Conservation (phyloP, 2,329 filamentous ascomycete genomes). For the Orbilia brochopaga region DNA sequence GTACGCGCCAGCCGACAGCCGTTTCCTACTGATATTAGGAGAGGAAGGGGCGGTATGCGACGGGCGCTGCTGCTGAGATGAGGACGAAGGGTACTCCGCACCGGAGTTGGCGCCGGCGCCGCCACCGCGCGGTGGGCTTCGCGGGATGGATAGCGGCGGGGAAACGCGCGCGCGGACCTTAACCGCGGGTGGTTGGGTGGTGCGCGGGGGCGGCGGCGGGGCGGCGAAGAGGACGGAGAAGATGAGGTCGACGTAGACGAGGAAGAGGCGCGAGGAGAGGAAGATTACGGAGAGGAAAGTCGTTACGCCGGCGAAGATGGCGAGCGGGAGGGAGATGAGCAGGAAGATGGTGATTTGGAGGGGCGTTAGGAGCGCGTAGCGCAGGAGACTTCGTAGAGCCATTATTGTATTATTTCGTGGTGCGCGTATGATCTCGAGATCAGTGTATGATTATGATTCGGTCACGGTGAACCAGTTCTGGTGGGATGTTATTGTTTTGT, state of each 20-base stretch:
- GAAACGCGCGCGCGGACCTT: conserved; percentile 3
- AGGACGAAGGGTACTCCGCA: conserved; percentile 16
- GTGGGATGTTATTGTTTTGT: no score
- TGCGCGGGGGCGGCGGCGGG: background rate
- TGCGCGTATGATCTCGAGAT: background rate
- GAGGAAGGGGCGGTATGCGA: conserved; percentile 38
- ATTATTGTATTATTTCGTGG: conserved; percentile 12
- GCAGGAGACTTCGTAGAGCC: conserved; percentile 33
- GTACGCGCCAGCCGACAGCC: conserved; percentile 16
- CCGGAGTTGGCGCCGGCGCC: background rate
- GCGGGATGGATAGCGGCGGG: conserved; percentile 23
- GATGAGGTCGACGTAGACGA: conserved; percentile 47
- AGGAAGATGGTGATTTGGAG: conserved; percentile 47
- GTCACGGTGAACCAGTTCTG: no score
- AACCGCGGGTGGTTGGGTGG: background rate
- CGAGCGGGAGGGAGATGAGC: conserved; percentile 46
- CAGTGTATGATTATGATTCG: no score
- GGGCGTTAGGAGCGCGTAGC: conserved; percentile 40
- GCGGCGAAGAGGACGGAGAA: conserved; percentile 32
- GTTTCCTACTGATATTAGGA: conserved; percentile 45
- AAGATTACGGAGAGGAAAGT: conserved; percentile 49
- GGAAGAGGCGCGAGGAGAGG: conserved; percentile 42
- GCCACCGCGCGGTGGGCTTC: conserved; percentile 21
- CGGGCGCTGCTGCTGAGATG: no score
- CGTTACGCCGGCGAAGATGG: conserved; percentile 38